Conservation (phyloP, 2,329 filamentous ascomycete genomes). For the Penicillium aurantiogriseum region DNA sequence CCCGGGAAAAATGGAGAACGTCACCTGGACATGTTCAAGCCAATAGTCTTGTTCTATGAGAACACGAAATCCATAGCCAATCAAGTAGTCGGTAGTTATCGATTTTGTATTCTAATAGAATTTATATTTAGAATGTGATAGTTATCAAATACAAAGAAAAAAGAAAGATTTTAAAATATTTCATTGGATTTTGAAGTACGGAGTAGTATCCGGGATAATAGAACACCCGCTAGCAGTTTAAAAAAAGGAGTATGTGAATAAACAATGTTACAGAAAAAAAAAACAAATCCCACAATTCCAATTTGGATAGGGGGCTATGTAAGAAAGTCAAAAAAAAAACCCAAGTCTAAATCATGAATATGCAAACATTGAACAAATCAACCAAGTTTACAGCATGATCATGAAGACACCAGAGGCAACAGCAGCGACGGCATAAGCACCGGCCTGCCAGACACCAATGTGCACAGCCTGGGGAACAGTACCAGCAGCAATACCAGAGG, state of each 20-base stretch:
- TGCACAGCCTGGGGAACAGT: constrained; percentile 36
- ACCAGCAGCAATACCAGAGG: constrained; percentile 34
- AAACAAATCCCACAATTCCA: constrained; percentile 5
- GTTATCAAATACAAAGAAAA: not conserved
- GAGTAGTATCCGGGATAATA: constrained; percentile 1
- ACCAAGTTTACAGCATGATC: constrained; percentile 45
- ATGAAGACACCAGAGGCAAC: constrained; percentile 47
- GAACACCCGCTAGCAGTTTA: constrained; percentile 10
- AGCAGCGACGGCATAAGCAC: constrained; percentile 45
- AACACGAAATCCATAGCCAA: not conserved
- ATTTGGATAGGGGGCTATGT: not conserved
- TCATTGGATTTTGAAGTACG: not conserved
- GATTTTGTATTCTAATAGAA: too few relatives aligned
- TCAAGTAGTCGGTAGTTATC: not conserved
- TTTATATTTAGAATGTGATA: not conserved
- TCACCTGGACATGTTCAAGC: not conserved
- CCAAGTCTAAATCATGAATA: not conserved
- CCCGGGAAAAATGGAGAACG: not conserved
- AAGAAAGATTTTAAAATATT: not conserved
- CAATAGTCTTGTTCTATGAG: not conserved
- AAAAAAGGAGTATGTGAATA: constrained; percentile 14
- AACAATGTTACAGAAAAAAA: constrained; percentile 15
- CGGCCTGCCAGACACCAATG: constrained; percentile 43
- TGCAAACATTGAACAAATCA: not conserved
- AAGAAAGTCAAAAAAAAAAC: not conserved